Percentiles rank a stretch among this genome's conserved stretches.
Evolutionary conservation across 2,329 filamentous ascomycete species (phyloP).

Genomic region (Botrytis squamosa): DNA sequence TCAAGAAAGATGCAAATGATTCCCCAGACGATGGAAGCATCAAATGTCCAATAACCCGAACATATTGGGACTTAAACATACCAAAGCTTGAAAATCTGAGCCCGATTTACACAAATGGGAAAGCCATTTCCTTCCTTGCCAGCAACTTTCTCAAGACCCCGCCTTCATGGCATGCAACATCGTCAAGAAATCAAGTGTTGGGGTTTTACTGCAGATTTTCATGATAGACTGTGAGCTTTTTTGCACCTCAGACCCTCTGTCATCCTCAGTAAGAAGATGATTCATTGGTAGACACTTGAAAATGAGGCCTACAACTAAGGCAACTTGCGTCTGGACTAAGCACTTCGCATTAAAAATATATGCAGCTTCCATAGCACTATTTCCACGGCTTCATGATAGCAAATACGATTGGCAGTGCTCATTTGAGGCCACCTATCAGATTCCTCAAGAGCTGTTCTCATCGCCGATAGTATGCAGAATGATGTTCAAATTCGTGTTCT

Average conservation of each 20-base stretch:
- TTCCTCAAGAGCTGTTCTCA: neutral
- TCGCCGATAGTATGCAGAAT: neutral
- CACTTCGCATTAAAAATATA: neutral
- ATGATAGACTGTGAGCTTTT: neutral
- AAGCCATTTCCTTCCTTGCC: neutral
- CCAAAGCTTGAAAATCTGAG: neutral
- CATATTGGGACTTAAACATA: neutral
- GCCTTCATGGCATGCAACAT: neutral
- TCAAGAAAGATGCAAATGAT: neutral
- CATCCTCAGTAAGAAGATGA: neutral
- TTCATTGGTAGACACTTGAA: neutral
- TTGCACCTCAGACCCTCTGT: neutral
- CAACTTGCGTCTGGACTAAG: neutral
- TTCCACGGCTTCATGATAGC: no score
- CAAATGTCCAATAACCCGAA: neutral
- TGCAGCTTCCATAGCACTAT: neutral
- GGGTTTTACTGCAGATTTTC: neutral
- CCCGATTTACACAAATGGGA: neutral
- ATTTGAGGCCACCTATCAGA: neutral
- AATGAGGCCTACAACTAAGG: conserved; percentile 1
- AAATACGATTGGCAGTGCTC: neutral
- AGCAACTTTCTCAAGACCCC: neutral
- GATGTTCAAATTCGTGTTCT: neutral
- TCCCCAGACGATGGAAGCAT: neutral
- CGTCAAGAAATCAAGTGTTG: neutral